A percentile compares a stretch with the other conserved stretches of the same genome.
Evolutionary conservation across 805 yeast genomes (phyloP).

Genomic region (Saccharomycopsis lassenensis): DNA sequence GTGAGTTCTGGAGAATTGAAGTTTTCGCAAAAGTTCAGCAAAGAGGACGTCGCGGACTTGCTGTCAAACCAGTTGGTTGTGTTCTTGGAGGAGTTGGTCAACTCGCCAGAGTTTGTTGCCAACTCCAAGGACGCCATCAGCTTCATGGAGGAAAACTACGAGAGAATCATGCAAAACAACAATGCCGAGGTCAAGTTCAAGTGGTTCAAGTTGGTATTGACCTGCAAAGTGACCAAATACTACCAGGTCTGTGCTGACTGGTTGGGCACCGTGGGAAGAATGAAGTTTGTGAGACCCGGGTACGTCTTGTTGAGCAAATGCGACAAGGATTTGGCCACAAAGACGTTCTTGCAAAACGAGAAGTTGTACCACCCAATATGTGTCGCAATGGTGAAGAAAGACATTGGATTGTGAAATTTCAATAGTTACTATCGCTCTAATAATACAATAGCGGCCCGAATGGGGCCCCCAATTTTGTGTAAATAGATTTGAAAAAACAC

Average conservation of each 20-base stretch:
- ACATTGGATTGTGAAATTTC: slow-evolving; percentile 27
- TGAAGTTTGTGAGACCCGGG: slow-evolving; percentile 90
- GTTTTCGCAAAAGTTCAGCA: slow-evolving; percentile 26
- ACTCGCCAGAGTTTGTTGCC: slow-evolving; percentile 33
- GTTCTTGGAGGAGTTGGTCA: slow-evolving; percentile 58
- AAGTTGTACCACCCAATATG: slow-evolving; percentile 76
- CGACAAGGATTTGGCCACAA: slow-evolving; percentile 52
- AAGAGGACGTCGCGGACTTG: slow-evolving; percentile 45
- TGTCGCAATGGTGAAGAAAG: slow-evolving; percentile 71
- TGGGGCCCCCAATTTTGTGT: too few species aligned
- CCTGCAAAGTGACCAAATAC: slow-evolving; percentile 35
- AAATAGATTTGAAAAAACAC: too few species aligned
- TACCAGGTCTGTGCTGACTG: slow-evolving; percentile 58
- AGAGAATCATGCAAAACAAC: slow-evolving; percentile 37
- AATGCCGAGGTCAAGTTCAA: slow-evolving; percentile 79
- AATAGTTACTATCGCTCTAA: not conserved
- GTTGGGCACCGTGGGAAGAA: slow-evolving; percentile 87
- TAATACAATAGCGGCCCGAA: too few species aligned
- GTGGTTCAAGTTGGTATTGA: slow-evolving; percentile 59
- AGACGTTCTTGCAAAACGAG: slow-evolving; percentile 51
- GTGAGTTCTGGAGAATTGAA: slow-evolving; percentile 21
- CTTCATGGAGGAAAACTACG: slow-evolving; percentile 28
- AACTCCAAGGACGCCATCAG: slow-evolving; percentile 24
- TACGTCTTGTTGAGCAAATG: slow-evolving; percentile 54
- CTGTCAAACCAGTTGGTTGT: slow-evolving; percentile 70